Evolutionary conservation across 1,139 yeast species (phyloP), one percentile per base, ranked within the genome.

Genomic region (Pichia sp.): DNA sequence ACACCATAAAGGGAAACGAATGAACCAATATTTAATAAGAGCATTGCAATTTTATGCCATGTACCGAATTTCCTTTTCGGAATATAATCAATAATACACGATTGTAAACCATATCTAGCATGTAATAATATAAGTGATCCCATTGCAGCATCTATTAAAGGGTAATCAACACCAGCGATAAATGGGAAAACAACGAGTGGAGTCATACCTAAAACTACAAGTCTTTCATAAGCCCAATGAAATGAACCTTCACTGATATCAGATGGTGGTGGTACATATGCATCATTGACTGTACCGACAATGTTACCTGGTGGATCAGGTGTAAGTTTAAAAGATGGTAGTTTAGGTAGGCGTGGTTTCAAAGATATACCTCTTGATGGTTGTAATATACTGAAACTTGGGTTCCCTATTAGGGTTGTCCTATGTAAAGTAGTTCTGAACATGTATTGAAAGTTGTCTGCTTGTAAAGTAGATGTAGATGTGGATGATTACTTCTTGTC

Each of bases 41-140:
- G 71, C 67, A 72, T 66, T 47, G 88, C 88, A 50, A 68, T 67
- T 50, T 69, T 69, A 63, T 81, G 79, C 70, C 72, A 75, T 28
- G 68, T 60, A 33, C 91, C 91, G 56, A 79, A 84, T 17, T 79
- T 84, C 66, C 94, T 71, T 50, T 67, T 61, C 32, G 88, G 88
- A 42, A 84, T 78, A 64, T 84, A 84, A 63, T 84, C 94, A 45
- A 76, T 77, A 52, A 84, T 82, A 69, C 93, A 83, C 36, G 84
- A 68, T 61, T 80, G 80, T 67, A 82, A 74, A 25, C 91, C 93
- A 52, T 79, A 74, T 59, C 72, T 77, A 45, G 79, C 69, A 61
- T 83, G 91, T 50, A 75, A 71, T 52, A 82, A 64, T 45, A 80
- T 58, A 20, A 76, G 62, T 17, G 77, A 64, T 18, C 79, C 69